Evolutionary conservation across 1,284 basidiomycete species (phyloP), one percentile per base, ranked within the genome.

Genomic region (Sanghuangporus baumii): DNA sequence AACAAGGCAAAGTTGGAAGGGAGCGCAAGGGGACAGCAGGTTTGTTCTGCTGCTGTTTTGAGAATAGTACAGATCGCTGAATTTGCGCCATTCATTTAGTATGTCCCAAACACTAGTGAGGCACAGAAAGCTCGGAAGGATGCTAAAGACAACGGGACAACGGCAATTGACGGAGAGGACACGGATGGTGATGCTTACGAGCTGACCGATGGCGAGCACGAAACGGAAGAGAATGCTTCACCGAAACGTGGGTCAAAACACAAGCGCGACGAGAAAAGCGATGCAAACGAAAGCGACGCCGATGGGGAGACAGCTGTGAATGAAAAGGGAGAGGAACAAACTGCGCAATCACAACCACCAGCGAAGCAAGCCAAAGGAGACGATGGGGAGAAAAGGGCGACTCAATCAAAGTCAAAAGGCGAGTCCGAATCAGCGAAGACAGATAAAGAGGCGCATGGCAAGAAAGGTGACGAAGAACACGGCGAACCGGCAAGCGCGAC

Each of bases 11-110:
- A 65, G 48, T 31, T 60, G 12, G 60, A 61, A 31, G 63, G 63
- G 5, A 52, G 56, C 14, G 61, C 57, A 37, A n/a, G 56, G n/a
- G 63, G 63, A 11, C 26, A 65, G 12, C 63, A 65, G 55, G 63
- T 65, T 51, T 20, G 38, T 55, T 18, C 3, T 40, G 16, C 20
- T 26, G 1, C 52, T 16, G 9, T 31, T 47, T 5, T 37, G 16
- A 2, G 31, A n/a, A 18, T 43, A 14, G 36, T 31, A 31, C n/a
- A 16, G 16, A 12, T 57, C 11, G 20, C 26, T 47, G 34, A 48
- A 20, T 57, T 26, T 43, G 41, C 14, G 18, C n/a, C 41, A 14
- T 3, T 14, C 4, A 3, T 18, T 31, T 47, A 65, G 63, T 54
- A 57, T 57, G 63, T 65, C 12, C 47, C 59, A 14, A 65, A 65